phyloP scores from a whole-genome alignment of 148 eudicot species.

The Nepenthes gracilis region DNA sequence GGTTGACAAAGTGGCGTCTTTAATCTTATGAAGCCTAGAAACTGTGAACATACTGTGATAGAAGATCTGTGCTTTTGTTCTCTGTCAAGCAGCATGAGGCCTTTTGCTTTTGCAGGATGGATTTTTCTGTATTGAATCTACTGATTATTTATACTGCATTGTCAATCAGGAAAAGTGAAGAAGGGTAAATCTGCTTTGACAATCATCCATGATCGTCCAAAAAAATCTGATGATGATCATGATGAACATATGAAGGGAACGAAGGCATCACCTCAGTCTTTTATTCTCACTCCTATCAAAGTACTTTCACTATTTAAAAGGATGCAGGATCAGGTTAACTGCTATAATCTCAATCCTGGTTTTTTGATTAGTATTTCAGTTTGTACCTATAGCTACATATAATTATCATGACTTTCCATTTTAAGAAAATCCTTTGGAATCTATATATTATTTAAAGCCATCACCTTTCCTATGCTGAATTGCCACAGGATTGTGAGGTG shows the following conservation, averaged over 20 bases:
- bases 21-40: too few relatives aligned
- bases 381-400: not conserved
- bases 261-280: conserved; percentile 17
- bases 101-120: too few relatives aligned
- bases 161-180: conserved; percentile 64
- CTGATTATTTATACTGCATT: too few relatives aligned
- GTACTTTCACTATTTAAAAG: conserved; percentile 58
- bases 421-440: too few relatives aligned
- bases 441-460: too few relatives aligned
- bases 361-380: not conserved
- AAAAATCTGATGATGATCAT: conserved; percentile 18
- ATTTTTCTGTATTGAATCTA: too few relatives aligned
- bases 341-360: not conserved
- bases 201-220: conserved; percentile 54
- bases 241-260: conserved; percentile 37
- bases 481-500: conserved; percentile 69
- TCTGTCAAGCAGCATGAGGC: too few relatives aligned
- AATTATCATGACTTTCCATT: not conserved
- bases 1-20: too few relatives aligned
- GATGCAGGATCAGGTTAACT: conserved; percentile 69
- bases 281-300: conserved; percentile 43
- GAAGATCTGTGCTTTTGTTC: too few relatives aligned
- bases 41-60: too few relatives aligned
- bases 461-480: not conserved
- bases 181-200: conserved; percentile 41